These are phyloP conservation scores for Cryomyces antarcticus DNA, from an alignment of 495 filamentous ascomycete species.

Conservation along the genomic window DNA sequence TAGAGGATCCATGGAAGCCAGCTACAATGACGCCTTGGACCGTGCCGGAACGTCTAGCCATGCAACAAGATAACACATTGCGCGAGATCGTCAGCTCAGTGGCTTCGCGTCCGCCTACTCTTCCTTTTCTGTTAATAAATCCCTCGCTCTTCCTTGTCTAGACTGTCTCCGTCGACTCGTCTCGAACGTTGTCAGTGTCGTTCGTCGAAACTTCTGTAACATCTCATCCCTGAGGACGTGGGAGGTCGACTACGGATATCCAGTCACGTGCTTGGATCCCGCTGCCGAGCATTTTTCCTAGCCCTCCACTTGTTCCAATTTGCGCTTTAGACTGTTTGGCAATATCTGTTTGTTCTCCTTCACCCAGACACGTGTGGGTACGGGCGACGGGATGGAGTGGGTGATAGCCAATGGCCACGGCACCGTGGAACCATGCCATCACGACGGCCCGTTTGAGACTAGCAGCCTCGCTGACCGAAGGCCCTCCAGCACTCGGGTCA, in stretches of 20 bases:
- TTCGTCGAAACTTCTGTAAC: neutral
- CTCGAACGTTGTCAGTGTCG: neutral
- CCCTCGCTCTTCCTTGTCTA: neutral
- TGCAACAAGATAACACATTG: slow-evolving; percentile 1
- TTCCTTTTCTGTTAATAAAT: slow-evolving; percentile 1
- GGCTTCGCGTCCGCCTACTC: neutral
- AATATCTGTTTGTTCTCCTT: too few species aligned
- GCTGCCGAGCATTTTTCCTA: neutral
- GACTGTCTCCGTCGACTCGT: neutral
- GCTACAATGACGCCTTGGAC: slow-evolving; percentile 1
- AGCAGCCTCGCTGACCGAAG: too few species aligned
- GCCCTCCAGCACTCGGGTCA: too few species aligned
- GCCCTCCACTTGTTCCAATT: neutral
- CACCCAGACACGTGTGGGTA: too few species aligned
- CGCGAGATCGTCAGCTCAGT: neutral
- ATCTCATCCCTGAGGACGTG: neutral
- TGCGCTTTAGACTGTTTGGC: too few species aligned
- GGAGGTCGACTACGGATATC: neutral
- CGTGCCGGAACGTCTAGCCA: neutral
- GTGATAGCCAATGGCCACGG: too few species aligned
- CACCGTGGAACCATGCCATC: too few species aligned
- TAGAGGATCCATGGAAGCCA: neutral
- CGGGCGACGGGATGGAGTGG: too few species aligned
- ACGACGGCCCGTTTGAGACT: too few species aligned
- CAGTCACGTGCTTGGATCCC: neutral